Evolutionary conservation across 108 stramenopile species (phyloP), one percentile per base, ranked within the genome.

Genomic region (Aurantiochytrium sp.): DNA sequence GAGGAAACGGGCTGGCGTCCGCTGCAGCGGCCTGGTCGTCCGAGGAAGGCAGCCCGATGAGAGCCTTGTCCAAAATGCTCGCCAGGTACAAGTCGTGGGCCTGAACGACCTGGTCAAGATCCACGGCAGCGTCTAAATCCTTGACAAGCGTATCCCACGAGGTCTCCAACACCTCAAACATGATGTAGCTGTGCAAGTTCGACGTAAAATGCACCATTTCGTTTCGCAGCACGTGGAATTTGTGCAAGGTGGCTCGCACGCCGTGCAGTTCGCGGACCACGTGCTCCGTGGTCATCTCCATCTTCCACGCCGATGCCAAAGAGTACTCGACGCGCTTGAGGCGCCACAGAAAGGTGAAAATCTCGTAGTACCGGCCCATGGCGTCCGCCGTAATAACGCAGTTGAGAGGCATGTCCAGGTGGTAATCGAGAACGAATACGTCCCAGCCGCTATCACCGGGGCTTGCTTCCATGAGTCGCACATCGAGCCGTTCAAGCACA

Each of bases 141-240:
- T 87, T 69, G 21, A 92, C 91, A 12, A 99, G 92, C 73, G 87
- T 89, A 28, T 95, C 92, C 98, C 98, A 99, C 19, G 96, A 95
- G 44, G 95, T 96, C 88, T 99, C 99, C 58, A 99, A 90, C 25
- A 99, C 98, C 91, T 98, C 98, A 90, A 99, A 98, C 98, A 99
- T 98, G 60, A 97, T 90, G 91, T 98, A 99, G 87, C 93, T 97
- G 93, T 96, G 96, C 57, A 99, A 92, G 93, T 98, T 99, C 87
- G 93, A 93, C n/a, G 96, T 92, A 87, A 99, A 96, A 92, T 98
- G 97, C 83, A 96, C 91, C 98, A 99, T 98, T 55, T 96, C 94
- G 47, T 97, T 97, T 4, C 98, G 95, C 28, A 95, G 93, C 58
- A 98, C 95, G 58, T 96, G 94, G 90, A 97, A 96, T 6, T 96